Evolutionary conservation across 257 asterid species (phyloP).

Genomic region (Scutellaria baicalensis): DNA sequence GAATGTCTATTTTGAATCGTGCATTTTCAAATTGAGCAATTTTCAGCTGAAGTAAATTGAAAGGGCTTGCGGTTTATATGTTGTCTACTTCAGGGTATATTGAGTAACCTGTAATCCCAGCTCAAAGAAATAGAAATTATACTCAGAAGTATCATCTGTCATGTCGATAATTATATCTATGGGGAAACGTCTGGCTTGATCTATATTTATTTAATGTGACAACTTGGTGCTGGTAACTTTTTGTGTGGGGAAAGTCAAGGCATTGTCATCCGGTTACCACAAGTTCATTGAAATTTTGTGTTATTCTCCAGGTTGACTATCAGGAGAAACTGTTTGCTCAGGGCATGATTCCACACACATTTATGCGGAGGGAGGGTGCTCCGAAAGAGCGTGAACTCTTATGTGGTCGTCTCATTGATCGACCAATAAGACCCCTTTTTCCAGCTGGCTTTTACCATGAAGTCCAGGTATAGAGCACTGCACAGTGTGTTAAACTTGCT

Average conservation of each 20-base stretch:
- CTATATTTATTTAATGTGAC: not conserved
- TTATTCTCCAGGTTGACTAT: conserved; percentile 71
- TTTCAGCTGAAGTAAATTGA: not conserved
- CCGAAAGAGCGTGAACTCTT: conserved; percentile 96
- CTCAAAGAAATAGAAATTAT: not conserved
- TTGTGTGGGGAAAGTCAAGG: not conserved
- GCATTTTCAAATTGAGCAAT: not conserved
- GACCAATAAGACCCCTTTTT: conserved; percentile 93
- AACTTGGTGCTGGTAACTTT: not conserved
- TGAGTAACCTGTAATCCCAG: not conserved
- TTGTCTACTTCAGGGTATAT: no score
- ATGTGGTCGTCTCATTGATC: conserved; percentile 90
- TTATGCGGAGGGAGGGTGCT: conserved; percentile 97
- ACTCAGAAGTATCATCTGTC: not conserved
- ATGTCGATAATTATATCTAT: not conserved
- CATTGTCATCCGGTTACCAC: not conserved
- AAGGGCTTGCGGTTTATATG: not conserved
- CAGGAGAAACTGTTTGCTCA: conserved; percentile 97
- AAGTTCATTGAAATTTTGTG: conserved; percentile 4
- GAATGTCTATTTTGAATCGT: not conserved
- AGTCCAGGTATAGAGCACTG: conserved; percentile 62
- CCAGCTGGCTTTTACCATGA: conserved; percentile 95
- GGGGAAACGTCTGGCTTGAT: not conserved
- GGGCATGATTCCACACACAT: conserved; percentile 79
- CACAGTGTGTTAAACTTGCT: not conserved